Conservation (phyloP, 306 rosid genomes). For the Hippophae rhamnoides region DNA sequence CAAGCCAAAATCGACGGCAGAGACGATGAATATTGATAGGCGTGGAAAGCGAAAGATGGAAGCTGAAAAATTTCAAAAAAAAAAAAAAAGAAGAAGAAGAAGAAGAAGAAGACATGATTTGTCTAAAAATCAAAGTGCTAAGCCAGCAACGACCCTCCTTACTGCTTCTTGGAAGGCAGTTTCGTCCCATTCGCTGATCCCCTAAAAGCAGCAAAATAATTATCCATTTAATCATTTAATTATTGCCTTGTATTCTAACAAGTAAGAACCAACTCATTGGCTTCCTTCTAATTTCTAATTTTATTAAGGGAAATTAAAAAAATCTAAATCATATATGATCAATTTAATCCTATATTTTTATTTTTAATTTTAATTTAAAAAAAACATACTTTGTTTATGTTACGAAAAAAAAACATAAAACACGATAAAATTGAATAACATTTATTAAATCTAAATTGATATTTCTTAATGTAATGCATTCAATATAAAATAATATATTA, state of each 20-base stretch:
- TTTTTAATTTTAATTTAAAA: too few species aligned
- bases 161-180: constrained; percentile 84
- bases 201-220: constrained; percentile 26
- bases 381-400: too few species aligned
- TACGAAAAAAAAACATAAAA: too few species aligned
- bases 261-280: neutral
- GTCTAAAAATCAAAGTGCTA: constrained; percentile 17
- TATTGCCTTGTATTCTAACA: neutral
- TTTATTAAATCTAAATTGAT: too few species aligned
- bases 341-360: too few species aligned
- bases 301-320: too few species aligned
- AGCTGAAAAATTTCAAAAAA: neutral
- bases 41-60: neutral
- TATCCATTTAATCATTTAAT: neutral
- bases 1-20: constrained; percentile 6
- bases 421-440: too few species aligned
- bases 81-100: too few species aligned
- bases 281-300: constrained; percentile 8
- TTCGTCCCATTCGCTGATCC: constrained; percentile 66
- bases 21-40: neutral
- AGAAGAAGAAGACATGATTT: neutral
- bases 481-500: too few species aligned
- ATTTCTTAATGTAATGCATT: too few species aligned
- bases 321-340: too few species aligned
- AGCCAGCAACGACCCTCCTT: constrained; percentile 56